A percentile compares a stretch with the other conserved stretches of the same genome.
Conservation (phyloP, 129 eudicot species). For the Ambrosia trifida region DNA sequence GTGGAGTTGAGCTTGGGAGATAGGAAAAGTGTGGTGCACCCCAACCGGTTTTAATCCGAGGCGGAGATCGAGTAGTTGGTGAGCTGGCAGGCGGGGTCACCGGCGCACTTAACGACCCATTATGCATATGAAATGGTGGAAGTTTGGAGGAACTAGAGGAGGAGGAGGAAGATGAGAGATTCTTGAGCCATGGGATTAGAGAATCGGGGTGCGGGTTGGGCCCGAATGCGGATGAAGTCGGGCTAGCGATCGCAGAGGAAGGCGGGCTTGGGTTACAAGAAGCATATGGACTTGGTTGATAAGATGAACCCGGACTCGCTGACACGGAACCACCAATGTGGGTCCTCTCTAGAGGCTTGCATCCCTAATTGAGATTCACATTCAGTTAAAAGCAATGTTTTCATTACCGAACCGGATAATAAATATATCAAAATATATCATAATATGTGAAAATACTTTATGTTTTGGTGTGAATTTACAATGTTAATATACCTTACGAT, state of each 20-base stretch:
- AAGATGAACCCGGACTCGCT: constrained; percentile 69
- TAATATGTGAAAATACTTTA: too few species aligned
- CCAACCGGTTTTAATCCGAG: constrained; percentile 55
- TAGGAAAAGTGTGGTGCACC: constrained; percentile 45
- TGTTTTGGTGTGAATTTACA: too few species aligned
- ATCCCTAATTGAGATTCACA: constrained; percentile 52
- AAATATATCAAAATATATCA: too few species aligned
- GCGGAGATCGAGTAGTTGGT: constrained; percentile 61
- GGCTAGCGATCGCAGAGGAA: constrained; percentile 68
- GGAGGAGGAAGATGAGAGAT: constrained; percentile 65
- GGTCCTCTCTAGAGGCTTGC: constrained; percentile 59
- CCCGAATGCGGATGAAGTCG: constrained; percentile 56
- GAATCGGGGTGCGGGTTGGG: constrained; percentile 51
- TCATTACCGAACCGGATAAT: too few species aligned
- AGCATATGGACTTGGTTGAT: constrained; percentile 63
- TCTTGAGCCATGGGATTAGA: constrained; percentile 79
- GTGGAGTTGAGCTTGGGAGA: constrained; percentile 71
- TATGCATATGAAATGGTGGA: constrained; percentile 46
- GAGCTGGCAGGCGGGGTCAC: constrained; percentile 86
- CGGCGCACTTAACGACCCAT: constrained; percentile 86
- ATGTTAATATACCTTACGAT: constrained; percentile 56
- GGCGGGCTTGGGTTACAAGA: constrained; percentile 62
- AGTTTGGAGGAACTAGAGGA: constrained; percentile 56
- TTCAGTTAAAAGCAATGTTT: not conserved
- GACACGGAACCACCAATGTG: constrained; percentile 69